These are phyloP conservation scores for Naganishia onofrii DNA, from an alignment of 768 basidiomycete species.

Conservation along the genomic window DNA sequence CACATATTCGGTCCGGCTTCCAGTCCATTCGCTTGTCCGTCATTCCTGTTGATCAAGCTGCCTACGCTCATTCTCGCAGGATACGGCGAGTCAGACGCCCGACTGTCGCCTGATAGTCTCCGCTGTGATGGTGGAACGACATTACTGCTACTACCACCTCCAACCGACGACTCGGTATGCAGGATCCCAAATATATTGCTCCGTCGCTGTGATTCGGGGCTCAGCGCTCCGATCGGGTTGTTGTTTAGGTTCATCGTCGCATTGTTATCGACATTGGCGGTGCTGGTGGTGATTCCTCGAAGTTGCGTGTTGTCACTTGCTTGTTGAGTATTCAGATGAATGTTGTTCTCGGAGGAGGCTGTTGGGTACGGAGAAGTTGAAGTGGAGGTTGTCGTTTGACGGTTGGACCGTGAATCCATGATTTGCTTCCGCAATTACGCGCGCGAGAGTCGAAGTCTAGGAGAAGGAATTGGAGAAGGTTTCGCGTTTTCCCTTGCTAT, in stretches of 20 bases:
- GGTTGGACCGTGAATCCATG: background rate
- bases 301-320: background rate
- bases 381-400: constrained; percentile 16
- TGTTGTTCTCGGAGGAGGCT: background rate
- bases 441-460: constrained; percentile 7
- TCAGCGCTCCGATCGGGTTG: constrained; percentile 6
- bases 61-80: constrained; percentile 17
- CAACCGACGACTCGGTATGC: constrained; percentile 5
- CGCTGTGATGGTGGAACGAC: background rate
- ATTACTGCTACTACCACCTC: background rate
- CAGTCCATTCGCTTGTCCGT: background rate
- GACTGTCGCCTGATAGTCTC: background rate
- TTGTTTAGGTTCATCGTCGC: constrained; percentile 1
- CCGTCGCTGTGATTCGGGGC: constrained; percentile 14
- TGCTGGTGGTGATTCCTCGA: background rate
- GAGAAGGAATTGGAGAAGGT: background rate
- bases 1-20: background rate
- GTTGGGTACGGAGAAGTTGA: constrained; percentile 12
- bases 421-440: constrained; percentile 3
- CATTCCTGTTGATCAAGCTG: constrained; percentile 1
- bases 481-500: background rate
- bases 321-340: background rate
- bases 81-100: background rate
- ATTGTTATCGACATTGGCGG: background rate
- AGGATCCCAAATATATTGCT: constrained; percentile 23